Evolutionary conservation across 2,329 filamentous ascomycete genomes (phyloP).

Genomic region (Fusarium sp.): DNA sequence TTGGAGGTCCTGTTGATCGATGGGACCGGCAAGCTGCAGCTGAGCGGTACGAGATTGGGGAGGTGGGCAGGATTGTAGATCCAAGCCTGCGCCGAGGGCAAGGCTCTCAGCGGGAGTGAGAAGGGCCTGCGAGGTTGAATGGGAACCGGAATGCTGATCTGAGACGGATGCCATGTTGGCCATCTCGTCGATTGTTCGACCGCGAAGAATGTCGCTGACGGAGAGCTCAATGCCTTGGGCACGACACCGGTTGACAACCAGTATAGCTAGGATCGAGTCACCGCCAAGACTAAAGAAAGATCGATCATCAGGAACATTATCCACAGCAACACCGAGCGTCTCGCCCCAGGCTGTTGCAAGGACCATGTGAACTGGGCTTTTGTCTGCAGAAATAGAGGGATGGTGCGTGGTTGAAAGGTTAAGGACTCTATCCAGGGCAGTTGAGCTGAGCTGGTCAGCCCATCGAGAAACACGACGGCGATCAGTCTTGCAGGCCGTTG

Average conservation of each 20-base stretch:
- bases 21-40: background rate
- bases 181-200: slow-evolving; percentile 1
- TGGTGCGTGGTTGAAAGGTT: background rate
- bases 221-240: slow-evolving; percentile 1
- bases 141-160: background rate
- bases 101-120: slow-evolving; percentile 3
- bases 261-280: background rate
- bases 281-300: slow-evolving; percentile 4
- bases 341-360: background rate
- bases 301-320: background rate
- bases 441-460: background rate
- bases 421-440: background rate
- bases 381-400: background rate
- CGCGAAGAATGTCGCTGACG: slow-evolving; percentile 7
- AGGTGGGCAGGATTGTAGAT: background rate
- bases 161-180: background rate
- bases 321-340: background rate
- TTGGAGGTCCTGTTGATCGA: background rate
- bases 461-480: background rate
- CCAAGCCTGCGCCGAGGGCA: slow-evolving; percentile 1
- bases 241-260: slow-evolving; percentile 4
- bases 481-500: slow-evolving; percentile 9
- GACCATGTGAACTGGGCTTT: background rate
- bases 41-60: background rate
- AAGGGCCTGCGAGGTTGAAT: background rate